Evolutionary conservation across 805 yeast species (phyloP), one percentile per base, ranked within the genome.

Genomic region (Priceomyces castillae): DNA sequence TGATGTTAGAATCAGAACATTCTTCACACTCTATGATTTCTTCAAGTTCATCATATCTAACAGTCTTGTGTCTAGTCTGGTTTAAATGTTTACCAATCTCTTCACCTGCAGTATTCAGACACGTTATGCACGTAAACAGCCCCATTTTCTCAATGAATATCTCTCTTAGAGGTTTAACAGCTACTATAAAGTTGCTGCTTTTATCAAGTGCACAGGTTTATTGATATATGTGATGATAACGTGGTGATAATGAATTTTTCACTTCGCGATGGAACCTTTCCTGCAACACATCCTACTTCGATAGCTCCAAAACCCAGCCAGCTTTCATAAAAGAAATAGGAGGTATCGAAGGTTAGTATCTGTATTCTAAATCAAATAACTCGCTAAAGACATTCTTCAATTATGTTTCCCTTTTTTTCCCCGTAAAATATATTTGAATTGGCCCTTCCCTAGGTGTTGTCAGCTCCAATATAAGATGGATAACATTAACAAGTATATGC

Each of bases 21-120:
- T 74, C 77, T 53, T 78, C 84, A 57, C 86, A 81, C 48, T 67
- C 69, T 2, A 81, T 56, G 7, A 58, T 60, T 50, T 78, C 82
- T 7, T 60, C 67, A 2, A 64, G 51, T 0, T 53, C 42, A 4
- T 53, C 57, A 47, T 65, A 66, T 23, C 50, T 43, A 4, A 78
- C 70, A 1, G 69, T 59, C 52, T 76, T 79, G 63, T 80, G 86
- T 41, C 84, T 67, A 1, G 83, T 74, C 1, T 70, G 42, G 0
- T 78, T 64, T 25, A 79, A 60, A 59, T 80, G 86, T 54, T 74
- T 78, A 47, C 73, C 67, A 63, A 78, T 72, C 3, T 67, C 71
- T 30, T 52, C 65, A 10, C 64, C 73, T 2, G 56, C 56, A 2
- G 61, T 25, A 22, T 50, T 52, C n/a, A 64, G 52, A 52, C 84